Conservation (phyloP, 305 asterid genomes). For the Caryopteris hybrid region DNA sequence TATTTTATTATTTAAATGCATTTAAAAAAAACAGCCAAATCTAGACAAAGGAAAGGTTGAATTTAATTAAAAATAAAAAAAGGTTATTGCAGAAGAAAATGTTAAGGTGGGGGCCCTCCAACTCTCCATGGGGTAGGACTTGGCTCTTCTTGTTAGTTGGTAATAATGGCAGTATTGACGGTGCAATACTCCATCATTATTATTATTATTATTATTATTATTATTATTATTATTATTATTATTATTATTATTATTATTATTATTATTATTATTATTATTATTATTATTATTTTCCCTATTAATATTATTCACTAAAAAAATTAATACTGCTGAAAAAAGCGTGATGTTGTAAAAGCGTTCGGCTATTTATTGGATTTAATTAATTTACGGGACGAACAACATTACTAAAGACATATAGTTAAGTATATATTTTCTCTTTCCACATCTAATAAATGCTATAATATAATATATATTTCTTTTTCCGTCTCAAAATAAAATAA, state of each 20-base stretch:
- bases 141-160: conserved; percentile 11
- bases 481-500: too few species aligned
- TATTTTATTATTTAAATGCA: neutral
- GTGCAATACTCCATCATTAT: neutral
- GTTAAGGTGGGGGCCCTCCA: conserved; percentile 4
- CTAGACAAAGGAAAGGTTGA: too few species aligned
- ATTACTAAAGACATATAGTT: neutral
- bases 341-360: neutral
- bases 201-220: neutral
- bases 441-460: neutral
- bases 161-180: conserved; percentile 13
- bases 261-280: too few species aligned
- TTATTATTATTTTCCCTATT: too few species aligned
- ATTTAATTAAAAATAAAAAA: neutral
- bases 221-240: neutral
- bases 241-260: too few species aligned
- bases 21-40: too few species aligned
- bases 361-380: conserved; percentile 14
- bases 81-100: neutral
- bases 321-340: neutral
- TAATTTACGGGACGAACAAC: neutral
- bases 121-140: neutral
- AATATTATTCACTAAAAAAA: neutral
- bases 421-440: conserved; percentile 5
- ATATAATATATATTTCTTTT: too few species aligned